Evolutionary conservation across 2,329 filamentous ascomycete species (phyloP).

Genomic region (Neonectria coccinea): DNA sequence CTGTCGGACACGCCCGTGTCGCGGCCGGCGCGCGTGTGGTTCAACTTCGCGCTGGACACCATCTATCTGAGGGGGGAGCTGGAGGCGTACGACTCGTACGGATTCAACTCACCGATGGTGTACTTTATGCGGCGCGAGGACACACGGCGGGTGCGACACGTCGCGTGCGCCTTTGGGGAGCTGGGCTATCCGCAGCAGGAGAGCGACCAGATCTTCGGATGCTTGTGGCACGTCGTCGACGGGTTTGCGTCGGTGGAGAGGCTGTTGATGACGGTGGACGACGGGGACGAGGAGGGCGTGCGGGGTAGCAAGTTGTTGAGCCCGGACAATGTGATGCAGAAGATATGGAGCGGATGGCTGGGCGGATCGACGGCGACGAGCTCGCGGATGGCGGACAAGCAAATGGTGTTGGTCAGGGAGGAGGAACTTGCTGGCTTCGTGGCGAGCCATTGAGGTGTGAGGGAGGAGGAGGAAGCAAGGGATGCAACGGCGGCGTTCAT

Average conservation of each 20-base stretch:
- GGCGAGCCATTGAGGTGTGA: conserved; percentile 31
- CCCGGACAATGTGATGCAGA: conserved; percentile 57
- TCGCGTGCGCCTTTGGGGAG: conserved; percentile 59
- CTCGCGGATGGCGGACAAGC: conserved; percentile 55
- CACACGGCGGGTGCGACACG: conserved; percentile 56
- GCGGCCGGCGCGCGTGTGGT: conserved; percentile 56
- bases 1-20: conserved; percentile 51
- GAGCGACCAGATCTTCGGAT: conserved; percentile 59
- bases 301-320: conserved; percentile 46
- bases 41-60: conserved; percentile 61
- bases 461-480: not conserved
- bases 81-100: conserved; percentile 60
- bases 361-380: conserved; percentile 53
- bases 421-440: conserved; percentile 53
- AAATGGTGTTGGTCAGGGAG: conserved; percentile 59
- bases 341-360: conserved; percentile 62
- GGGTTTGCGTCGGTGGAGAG: conserved; percentile 53
- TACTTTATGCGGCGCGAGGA: conserved; percentile 60
- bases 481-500: conserved; percentile 2
- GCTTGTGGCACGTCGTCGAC: conserved; percentile 62
- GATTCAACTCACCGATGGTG: conserved; percentile 61
- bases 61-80: conserved; percentile 62
- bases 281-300: conserved; percentile 52
- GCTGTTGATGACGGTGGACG: conserved; percentile 56
- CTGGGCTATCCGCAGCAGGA: conserved; percentile 57